phyloP scores from a whole-genome alignment of 352 stramenopile genomes.

The Albugo candida region DNA sequence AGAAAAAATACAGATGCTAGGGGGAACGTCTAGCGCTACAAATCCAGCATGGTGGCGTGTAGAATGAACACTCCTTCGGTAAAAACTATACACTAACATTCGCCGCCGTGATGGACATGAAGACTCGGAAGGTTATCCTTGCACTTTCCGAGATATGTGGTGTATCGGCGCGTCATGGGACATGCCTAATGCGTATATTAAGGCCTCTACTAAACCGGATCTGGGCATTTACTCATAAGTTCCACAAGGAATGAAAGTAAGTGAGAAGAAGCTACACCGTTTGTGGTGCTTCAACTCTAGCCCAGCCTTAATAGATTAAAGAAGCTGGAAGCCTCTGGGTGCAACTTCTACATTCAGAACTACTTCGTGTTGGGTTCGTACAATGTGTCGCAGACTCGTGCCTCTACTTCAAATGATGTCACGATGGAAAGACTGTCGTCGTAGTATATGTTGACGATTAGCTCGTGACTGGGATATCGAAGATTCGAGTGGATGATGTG shows the following conservation, averaged over 20 bases:
- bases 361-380: not conserved
- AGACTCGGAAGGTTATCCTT: slow-evolving; percentile 1
- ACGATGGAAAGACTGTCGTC: not conserved
- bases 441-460: slow-evolving; percentile 17
- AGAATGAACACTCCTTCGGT: not conserved
- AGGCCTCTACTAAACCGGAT: not conserved
- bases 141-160: not conserved
- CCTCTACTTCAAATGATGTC: not conserved
- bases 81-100: not conserved
- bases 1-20: not conserved
- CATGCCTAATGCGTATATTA: slow-evolving; percentile 2
- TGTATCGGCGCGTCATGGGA: slow-evolving; percentile 1
- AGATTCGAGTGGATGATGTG: slow-evolving; percentile 2
- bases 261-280: no score
- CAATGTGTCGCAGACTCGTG: not conserved
- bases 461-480: slow-evolving; percentile 7
- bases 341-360: slow-evolving; percentile 1
- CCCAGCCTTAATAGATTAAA: slow-evolving; percentile 4
- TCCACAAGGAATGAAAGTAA: not conserved
- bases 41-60: slow-evolving; percentile 2
- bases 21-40: slow-evolving; percentile 5
- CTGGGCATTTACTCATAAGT: slow-evolving; percentile 1
- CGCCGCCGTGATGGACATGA: slow-evolving; percentile 1
- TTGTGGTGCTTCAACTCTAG: slow-evolving; percentile 3
- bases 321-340: slow-evolving; percentile 1